Conservation (phyloP, 75 land plant species). For the Cupressus sempervirens region DNA sequence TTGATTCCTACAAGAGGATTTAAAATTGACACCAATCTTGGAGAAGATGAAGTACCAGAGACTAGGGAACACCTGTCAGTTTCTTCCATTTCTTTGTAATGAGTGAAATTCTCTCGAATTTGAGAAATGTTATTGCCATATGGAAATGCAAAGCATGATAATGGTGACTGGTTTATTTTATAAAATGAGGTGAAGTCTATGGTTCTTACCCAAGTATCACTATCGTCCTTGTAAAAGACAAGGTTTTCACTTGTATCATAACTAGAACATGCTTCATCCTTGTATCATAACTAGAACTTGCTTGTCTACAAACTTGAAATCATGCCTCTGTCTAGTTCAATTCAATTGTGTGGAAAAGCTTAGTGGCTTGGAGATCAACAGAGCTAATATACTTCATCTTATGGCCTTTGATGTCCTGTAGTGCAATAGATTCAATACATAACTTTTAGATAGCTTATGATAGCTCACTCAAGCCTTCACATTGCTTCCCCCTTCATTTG, state of each 20-base stretch:
- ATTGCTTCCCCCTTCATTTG: too few relatives aligned
- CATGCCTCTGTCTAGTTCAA: too few relatives aligned
- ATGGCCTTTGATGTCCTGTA: too few relatives aligned
- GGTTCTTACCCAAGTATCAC: conserved; percentile 63
- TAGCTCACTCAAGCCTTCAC: too few relatives aligned
- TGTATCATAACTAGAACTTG: too few relatives aligned
- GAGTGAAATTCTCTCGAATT: conserved; percentile 32
- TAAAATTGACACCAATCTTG: conserved; percentile 61
- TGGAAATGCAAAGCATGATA: conserved; percentile 53
- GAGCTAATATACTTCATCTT: too few relatives aligned
- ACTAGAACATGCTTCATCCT: conserved; percentile 3
- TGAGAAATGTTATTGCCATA: conserved; percentile 19
- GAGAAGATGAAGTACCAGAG: conserved; percentile 31
- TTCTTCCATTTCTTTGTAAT: conserved; percentile 34
- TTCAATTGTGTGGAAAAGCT: too few relatives aligned
- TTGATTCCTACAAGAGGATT: conserved; percentile 2
- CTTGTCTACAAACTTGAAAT: too few relatives aligned
- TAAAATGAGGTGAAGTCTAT: conserved; percentile 59
- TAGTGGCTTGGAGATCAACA: too few relatives aligned
- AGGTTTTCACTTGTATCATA: conserved; percentile 16
- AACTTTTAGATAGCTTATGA: too few relatives aligned
- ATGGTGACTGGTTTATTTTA: conserved; percentile 71
- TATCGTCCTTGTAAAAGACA: conserved; percentile 26
- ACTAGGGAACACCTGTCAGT: conserved; percentile 11
- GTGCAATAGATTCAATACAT: too few relatives aligned